Evolutionary conservation across 2,329 filamentous ascomycete genomes (phyloP).

Genomic region (Harringtonia aguacate): DNA sequence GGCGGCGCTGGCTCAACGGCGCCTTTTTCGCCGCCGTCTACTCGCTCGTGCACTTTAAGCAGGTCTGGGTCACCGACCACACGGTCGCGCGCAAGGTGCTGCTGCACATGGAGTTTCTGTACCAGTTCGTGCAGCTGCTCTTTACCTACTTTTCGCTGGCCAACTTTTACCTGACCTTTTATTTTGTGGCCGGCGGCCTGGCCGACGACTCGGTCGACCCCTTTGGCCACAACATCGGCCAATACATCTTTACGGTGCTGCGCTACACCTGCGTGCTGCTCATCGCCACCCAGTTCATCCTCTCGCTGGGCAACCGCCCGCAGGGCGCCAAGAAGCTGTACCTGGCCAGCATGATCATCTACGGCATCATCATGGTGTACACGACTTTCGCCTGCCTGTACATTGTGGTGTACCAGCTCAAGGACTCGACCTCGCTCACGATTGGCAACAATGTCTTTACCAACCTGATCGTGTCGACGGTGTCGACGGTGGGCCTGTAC

Average conservation of each 20-base stretch:
- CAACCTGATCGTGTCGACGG: slow-evolving; percentile 83
- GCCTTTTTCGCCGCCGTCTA: slow-evolving; percentile 98
- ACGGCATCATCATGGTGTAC: slow-evolving; percentile 89
- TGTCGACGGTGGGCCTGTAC: slow-evolving; percentile 85
- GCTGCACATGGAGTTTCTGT: slow-evolving; percentile 89
- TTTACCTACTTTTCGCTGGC: slow-evolving; percentile 98
- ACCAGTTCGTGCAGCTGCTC: slow-evolving; percentile 82
- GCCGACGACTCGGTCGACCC: slow-evolving; percentile 72
- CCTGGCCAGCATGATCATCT: slow-evolving; percentile 77
- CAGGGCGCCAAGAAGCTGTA: slow-evolving; percentile 93
- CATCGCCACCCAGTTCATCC: slow-evolving; percentile 90
- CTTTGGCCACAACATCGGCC: slow-evolving; percentile 78
- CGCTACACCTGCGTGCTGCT: slow-evolving; percentile 78
- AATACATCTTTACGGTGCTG: slow-evolving; percentile 75
- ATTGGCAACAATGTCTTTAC: slow-evolving; percentile 87
- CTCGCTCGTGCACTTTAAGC: slow-evolving; percentile 87
- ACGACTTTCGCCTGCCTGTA: slow-evolving; percentile 83
- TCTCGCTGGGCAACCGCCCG: slow-evolving; percentile 90
- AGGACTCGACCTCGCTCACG: slow-evolving; percentile 26
- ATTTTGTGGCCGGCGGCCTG: slow-evolving; percentile 89
- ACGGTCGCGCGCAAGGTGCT: slow-evolving; percentile 80
- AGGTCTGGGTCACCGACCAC: slow-evolving; percentile 90
- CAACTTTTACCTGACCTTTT: slow-evolving; percentile 99
- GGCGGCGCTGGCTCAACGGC: slow-evolving; percentile 93
- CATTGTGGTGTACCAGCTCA: slow-evolving; percentile 77